These are phyloP conservation scores for Aspergillus olivimuriae DNA, from an alignment of 495 filamentous ascomycete species.

Conservation along the genomic window DNA sequence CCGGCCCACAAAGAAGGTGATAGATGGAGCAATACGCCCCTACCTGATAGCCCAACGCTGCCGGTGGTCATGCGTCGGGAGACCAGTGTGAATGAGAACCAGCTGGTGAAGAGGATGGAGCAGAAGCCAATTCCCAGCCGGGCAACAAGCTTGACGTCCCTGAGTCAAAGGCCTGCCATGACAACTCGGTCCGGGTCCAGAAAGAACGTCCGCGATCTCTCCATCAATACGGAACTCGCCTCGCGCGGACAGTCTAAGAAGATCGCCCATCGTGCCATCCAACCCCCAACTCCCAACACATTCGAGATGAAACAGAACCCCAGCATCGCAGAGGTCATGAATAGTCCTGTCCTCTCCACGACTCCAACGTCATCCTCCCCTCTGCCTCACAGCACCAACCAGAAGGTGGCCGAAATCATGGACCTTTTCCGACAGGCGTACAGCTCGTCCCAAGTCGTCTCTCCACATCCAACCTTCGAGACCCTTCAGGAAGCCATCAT, in stretches of 20 bases:
- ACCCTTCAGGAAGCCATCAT: conserved; percentile 42
- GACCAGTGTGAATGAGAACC: conserved; percentile 4
- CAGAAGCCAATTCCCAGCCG: too few relatives aligned
- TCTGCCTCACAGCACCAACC: conserved; percentile 13
- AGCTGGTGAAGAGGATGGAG: conserved; percentile 6
- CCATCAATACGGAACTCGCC: conserved; percentile 38
- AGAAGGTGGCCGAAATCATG: conserved; percentile 38
- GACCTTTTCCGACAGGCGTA: conserved; percentile 38
- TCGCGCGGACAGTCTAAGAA: conserved; percentile 21
- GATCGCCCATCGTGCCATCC: conserved; percentile 35
- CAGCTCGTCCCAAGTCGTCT: conserved; percentile 23
- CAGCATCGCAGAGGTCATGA: conserved; percentile 43
- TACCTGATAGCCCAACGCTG: conserved; percentile 39
- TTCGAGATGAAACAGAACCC: conserved; percentile 22
- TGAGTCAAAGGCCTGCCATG: not conserved
- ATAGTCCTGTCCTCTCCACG: conserved; percentile 29
- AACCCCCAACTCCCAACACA: conserved; percentile 34
- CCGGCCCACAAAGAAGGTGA: conserved; percentile 32
- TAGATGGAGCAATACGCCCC: conserved; percentile 31
- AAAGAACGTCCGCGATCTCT: conserved; percentile 39
- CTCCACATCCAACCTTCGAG: conserved; percentile 36
- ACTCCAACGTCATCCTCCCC: conserved; percentile 21
- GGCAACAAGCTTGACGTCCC: conserved; percentile 13
- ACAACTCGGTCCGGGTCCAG: conserved; percentile 17
- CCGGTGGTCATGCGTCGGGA: conserved; percentile 16